Evolutionary conservation across 176 grass and related monocot species (phyloP).

Genomic region (Rhipidocladum racemiflorum): DNA sequence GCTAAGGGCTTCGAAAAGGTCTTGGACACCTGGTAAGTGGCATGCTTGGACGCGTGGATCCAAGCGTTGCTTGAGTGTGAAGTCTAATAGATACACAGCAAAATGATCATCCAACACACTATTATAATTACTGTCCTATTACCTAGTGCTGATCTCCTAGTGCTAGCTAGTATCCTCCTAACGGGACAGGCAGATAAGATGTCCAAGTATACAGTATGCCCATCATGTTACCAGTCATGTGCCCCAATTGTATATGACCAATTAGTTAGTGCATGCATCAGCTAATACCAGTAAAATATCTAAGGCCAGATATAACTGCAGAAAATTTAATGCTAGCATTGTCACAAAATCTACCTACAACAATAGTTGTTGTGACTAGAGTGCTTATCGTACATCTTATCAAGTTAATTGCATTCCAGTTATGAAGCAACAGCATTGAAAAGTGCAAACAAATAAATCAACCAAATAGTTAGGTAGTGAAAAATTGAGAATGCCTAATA

Average conservation of each 20-base stretch:
- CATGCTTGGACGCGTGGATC: no score
- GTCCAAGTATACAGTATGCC: neutral
- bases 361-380: neutral
- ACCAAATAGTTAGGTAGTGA: neutral
- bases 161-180: no score
- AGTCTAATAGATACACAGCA: neutral
- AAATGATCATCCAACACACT: neutral
- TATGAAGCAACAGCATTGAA: neutral
- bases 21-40: no score
- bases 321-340: neutral
- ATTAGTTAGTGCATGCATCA: neutral
- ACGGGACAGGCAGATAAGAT: neutral
- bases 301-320: neutral
- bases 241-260: neutral
- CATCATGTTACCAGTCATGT: neutral
- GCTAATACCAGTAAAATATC: constrained; percentile 14
- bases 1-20: no score
- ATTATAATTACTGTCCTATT: neutral
- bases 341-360: neutral
- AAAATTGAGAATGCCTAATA: neutral
- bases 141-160: neutral
- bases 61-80: no score
- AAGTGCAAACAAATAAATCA: neutral
- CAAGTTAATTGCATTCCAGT: neutral
- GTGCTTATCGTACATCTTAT: neutral